A percentile compares a stretch with the other conserved stretches of the same genome.
Conservation (phyloP, 495 filamentous ascomycete genomes). For the Penicillium verhagenii region DNA sequence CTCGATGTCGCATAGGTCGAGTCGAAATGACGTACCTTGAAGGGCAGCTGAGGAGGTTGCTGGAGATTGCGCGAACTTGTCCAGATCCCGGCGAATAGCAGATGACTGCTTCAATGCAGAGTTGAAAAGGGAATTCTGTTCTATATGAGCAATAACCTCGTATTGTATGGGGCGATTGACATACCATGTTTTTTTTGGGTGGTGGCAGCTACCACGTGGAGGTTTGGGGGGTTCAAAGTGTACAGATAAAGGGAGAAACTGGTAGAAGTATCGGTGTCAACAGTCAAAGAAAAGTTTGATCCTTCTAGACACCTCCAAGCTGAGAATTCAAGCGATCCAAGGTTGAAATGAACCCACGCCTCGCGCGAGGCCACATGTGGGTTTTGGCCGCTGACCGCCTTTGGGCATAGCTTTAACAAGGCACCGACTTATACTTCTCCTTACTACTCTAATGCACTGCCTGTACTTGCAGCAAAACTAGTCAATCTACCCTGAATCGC, state of each 20-base stretch:
- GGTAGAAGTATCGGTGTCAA: not conserved
- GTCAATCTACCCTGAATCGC: not conserved
- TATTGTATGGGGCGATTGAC: not conserved
- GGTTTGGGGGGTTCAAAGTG: not conserved
- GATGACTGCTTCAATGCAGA: conserved; percentile 92
- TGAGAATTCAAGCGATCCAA: not conserved
- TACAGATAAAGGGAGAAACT: not conserved
- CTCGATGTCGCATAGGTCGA: not conserved
- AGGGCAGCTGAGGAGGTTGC: conserved; percentile 61
- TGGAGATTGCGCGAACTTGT: conserved; percentile 64
- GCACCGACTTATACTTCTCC: not conserved
- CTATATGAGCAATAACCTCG: not conserved
- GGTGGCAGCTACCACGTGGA: conserved; percentile 3
- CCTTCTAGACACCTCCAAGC: not conserved
- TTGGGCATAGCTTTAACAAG: conserved; percentile 5
- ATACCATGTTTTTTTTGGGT: conserved; percentile 23
- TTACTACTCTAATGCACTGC: too few relatives aligned
- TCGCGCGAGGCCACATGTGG: conserved; percentile 3
- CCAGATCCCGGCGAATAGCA: conserved; percentile 80
- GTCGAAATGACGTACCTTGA: conserved; percentile 42
- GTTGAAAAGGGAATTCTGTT: conserved; percentile 89
- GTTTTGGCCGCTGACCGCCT: conserved; percentile 40
- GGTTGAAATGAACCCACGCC: not conserved
- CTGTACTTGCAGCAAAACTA: too few relatives aligned
- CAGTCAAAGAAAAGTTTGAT: not conserved